A percentile compares a stretch with the other conserved stretches of the same genome.
phyloP scores from a whole-genome alignment of 768 basidiomycete species.

The Phlegmacium glaucopus region DNA sequence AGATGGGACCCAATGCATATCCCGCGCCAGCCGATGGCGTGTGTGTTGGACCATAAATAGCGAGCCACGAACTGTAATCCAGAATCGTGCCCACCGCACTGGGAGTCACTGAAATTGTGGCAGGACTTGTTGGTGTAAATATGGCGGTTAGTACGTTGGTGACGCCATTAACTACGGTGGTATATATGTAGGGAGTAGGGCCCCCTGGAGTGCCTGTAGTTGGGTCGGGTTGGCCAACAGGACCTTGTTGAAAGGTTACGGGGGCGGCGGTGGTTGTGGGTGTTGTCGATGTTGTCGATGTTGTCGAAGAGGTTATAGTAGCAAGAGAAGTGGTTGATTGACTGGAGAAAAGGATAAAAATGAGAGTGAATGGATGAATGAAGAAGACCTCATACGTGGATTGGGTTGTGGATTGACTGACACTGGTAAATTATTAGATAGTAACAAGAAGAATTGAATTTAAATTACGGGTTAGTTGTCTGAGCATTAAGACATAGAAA shows the following conservation, averaged over 20 bases:
- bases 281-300: slow-evolving; percentile 19
- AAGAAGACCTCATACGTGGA: too few species aligned
- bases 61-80: slow-evolving; percentile 29
- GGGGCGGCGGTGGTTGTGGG: slow-evolving; percentile 19
- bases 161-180: slow-evolving; percentile 40
- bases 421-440: slow-evolving; percentile 17
- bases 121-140: slow-evolving; percentile 39
- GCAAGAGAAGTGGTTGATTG: not conserved
- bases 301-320: slow-evolving; percentile 22
- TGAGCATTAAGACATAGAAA: too few species aligned
- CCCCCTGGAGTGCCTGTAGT: slow-evolving; percentile 37
- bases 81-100: slow-evolving; percentile 31
- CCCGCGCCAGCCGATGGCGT: slow-evolving; percentile 2
- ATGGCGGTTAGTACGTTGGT: slow-evolving; percentile 29
- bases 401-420: slow-evolving; percentile 52
- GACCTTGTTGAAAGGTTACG: slow-evolving; percentile 40
- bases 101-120: slow-evolving; percentile 21
- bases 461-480: slow-evolving; percentile 44
- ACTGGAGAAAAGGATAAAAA: not conserved
- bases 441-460: not conserved
- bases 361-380: too few species aligned
- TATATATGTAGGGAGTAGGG: slow-evolving; percentile 48
- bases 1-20: not conserved
- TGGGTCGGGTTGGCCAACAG: slow-evolving; percentile 53
- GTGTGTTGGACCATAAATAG: slow-evolving; percentile 24